Percentiles rank a stretch among this genome's conserved stretches.
Conservation (phyloP, 257 asterid species). For the Lycium barbarum region DNA sequence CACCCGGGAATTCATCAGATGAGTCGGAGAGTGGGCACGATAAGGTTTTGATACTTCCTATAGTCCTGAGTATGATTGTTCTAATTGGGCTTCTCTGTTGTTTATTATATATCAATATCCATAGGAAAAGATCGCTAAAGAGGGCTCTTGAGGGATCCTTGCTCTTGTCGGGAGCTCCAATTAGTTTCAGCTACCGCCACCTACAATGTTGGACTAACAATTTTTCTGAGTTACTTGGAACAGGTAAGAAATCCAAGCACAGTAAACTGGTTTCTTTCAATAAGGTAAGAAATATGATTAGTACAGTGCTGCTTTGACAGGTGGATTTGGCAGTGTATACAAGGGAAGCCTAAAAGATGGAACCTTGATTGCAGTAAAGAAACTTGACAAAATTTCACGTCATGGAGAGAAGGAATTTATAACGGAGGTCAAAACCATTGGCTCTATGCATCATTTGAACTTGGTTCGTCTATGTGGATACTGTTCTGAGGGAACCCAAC, state of each 20-base stretch:
- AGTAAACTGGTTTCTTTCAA: background rate
- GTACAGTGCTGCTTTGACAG: conserved; percentile 46
- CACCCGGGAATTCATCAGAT: conserved; percentile 35
- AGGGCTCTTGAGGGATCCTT: conserved; percentile 66
- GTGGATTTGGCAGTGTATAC: conserved; percentile 92
- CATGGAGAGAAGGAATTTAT: conserved; percentile 89
- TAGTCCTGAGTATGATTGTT: no score
- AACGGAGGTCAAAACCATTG: conserved; percentile 85
- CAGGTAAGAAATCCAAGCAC: conserved; percentile 50
- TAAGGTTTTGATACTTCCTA: no score
- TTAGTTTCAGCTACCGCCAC: conserved; percentile 73
- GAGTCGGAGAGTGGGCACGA: no score
- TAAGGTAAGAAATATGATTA: conserved; percentile 35
- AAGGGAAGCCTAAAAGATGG: conserved; percentile 78
- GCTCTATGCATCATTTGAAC: conserved; percentile 95
- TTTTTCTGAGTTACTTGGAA: conserved; percentile 77
- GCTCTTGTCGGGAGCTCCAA: conserved; percentile 74
- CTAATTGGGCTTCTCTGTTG: no score
- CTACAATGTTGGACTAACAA: conserved; percentile 64
- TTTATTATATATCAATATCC: conserved; percentile 51
- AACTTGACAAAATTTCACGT: conserved; percentile 78
- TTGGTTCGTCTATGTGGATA: conserved; percentile 84
- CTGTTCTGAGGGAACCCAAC: conserved; percentile 68
- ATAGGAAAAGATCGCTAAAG: conserved; percentile 53
- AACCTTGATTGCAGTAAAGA: conserved; percentile 79